Evolutionary conservation across 2,329 filamentous ascomycete species (phyloP).

Genomic region (Stagonosporopsis rhizophila): DNA sequence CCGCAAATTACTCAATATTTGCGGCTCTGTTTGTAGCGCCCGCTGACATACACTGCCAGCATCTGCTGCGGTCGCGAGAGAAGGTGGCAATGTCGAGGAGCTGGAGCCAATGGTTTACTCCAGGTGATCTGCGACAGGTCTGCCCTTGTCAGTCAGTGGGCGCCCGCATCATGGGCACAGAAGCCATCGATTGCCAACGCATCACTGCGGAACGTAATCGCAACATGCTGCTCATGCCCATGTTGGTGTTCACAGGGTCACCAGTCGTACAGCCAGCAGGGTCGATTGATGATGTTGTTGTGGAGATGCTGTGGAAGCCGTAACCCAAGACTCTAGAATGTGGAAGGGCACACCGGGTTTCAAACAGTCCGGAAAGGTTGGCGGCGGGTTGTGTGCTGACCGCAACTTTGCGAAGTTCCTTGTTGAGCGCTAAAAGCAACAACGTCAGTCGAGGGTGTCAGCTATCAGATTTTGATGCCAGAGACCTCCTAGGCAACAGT

Average conservation of each 20-base stretch:
- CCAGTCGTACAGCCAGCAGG: background rate
- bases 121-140: slow-evolving; percentile 22
- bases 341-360: slow-evolving; percentile 6
- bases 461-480: background rate
- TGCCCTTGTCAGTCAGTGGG: slow-evolving; percentile 22
- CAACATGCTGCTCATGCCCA: slow-evolving; percentile 3
- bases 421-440: slow-evolving; percentile 22
- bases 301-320: slow-evolving; percentile 5
- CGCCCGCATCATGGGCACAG: slow-evolving; percentile 15
- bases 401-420: slow-evolving; percentile 39
- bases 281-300: background rate
- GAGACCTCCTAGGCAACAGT: background rate
- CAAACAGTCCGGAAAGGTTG: slow-evolving; percentile 3
- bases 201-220: slow-evolving; percentile 19
- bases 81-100: slow-evolving; percentile 25
- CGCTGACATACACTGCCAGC: slow-evolving; percentile 22
- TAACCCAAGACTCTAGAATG: background rate
- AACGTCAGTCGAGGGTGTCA: background rate
- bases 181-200: slow-evolving; percentile 34
- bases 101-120: slow-evolving; percentile 44
- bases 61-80: slow-evolving; percentile 20
- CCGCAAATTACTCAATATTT: slow-evolving; percentile 26
- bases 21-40: slow-evolving; percentile 41
- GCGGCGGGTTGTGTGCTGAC: slow-evolving; percentile 24
- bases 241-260: background rate